Evolutionary conservation across 1,284 basidiomycete genomes (phyloP).

Genomic region (Cystobasidium sp.): DNA sequence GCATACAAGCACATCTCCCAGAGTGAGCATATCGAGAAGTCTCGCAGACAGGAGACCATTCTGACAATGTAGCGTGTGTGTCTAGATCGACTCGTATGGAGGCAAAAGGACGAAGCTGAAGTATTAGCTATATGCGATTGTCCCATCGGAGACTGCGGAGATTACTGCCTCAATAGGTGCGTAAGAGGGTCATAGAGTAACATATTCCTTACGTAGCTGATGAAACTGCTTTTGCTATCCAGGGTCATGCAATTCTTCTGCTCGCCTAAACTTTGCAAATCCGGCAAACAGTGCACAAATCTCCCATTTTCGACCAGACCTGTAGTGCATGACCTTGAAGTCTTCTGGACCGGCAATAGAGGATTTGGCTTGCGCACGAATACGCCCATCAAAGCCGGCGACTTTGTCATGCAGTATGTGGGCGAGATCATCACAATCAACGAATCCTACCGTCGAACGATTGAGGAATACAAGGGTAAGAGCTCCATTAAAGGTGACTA

Average conservation of each 20-base stretch:
- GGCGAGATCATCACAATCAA: constrained; percentile 57
- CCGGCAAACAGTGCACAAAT: constrained; percentile 55
- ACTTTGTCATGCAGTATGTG: constrained; percentile 61
- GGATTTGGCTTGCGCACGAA: constrained; percentile 60
- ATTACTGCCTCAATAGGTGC: constrained; percentile 59
- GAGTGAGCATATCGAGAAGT: constrained; percentile 51
- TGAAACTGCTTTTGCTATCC: not conserved
- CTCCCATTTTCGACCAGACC: constrained; percentile 54
- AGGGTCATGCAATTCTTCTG: constrained; percentile 60
- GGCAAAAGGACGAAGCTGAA: constrained; percentile 49
- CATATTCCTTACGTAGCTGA: not conserved
- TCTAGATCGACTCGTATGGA: constrained; percentile 56
- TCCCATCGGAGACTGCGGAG: constrained; percentile 56
- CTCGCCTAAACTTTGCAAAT: constrained; percentile 58
- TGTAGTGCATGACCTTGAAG: constrained; percentile 54
- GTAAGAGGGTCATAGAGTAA: constrained; percentile 1
- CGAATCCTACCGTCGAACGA: constrained; percentile 51
- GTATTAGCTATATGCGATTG: constrained; percentile 57
- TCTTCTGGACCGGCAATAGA: constrained; percentile 58
- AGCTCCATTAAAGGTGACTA: not conserved
- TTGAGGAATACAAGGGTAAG: constrained; percentile 47
- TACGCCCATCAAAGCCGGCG: constrained; percentile 57
- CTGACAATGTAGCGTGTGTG: not conserved
- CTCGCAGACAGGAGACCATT: not conserved
- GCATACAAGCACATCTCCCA: constrained; percentile 56